A percentile compares a stretch with the other conserved stretches of the same genome.
phyloP scores from a whole-genome alignment of 495 filamentous ascomycete genomes.

The Daldinia concentrica region DNA sequence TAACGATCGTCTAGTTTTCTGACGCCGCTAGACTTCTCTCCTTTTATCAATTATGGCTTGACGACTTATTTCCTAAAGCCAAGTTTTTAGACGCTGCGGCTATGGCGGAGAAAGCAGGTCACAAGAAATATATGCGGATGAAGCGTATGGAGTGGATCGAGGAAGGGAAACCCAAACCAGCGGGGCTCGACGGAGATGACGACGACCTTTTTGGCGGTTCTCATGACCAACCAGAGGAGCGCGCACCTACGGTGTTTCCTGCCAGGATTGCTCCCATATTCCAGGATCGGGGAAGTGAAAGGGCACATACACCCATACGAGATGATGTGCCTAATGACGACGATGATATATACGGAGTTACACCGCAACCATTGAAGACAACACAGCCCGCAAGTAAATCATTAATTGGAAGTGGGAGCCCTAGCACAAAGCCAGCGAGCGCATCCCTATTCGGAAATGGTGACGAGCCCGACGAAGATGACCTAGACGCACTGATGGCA shows the following conservation, averaged over 20 bases:
- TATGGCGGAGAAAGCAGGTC: slow-evolving; percentile 94
- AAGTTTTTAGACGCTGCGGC: slow-evolving; percentile 89
- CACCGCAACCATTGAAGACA: slow-evolving; percentile 39
- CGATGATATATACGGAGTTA: slow-evolving; percentile 57
- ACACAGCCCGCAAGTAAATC: slow-evolving; percentile 24
- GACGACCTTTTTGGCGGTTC: slow-evolving; percentile 47
- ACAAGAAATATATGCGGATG: slow-evolving; percentile 78
- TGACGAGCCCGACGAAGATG: slow-evolving; percentile 57
- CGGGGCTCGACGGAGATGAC: slow-evolving; percentile 61
- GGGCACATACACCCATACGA: slow-evolving; percentile 43
- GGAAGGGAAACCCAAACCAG: slow-evolving; percentile 67
- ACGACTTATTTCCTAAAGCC: slow-evolving; percentile 93
- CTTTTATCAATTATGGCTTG: slow-evolving; percentile 96
- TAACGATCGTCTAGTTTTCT: slow-evolving; percentile 68
- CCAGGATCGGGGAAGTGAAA: slow-evolving; percentile 43
- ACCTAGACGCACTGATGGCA: slow-evolving; percentile 62
- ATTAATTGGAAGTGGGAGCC: slow-evolving; percentile 20
- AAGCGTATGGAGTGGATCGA: slow-evolving; percentile 80
- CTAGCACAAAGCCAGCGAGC: background rate
- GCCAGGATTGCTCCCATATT: slow-evolving; percentile 60
- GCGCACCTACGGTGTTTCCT: slow-evolving; percentile 47
- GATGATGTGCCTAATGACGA: slow-evolving; percentile 51
- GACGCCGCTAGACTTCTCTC: slow-evolving; percentile 84
- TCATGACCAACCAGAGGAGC: slow-evolving; percentile 43
- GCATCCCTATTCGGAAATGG: slow-evolving; percentile 39